Conservation (phyloP, 2,329 filamentous ascomycete genomes). For the Ceratocystis huliohia region DNA sequence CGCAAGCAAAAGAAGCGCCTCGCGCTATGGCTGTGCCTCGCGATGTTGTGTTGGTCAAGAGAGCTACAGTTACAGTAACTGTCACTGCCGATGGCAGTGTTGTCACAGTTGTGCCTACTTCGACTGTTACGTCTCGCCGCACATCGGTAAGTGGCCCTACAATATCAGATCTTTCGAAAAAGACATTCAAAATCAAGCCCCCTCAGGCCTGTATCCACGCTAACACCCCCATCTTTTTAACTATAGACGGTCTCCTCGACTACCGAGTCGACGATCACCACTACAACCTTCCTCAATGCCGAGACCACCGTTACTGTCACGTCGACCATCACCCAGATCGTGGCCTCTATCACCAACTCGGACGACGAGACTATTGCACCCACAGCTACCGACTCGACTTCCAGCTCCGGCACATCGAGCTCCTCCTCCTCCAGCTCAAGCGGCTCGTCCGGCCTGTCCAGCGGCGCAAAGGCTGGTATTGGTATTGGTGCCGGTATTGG, state of each 20-base stretch:
- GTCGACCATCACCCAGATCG: slow-evolving; percentile 27
- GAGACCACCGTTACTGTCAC: slow-evolving; percentile 31
- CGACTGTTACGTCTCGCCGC: slow-evolving; percentile 18
- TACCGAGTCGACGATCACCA: slow-evolving; percentile 24
- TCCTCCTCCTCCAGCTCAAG: slow-evolving; percentile 21
- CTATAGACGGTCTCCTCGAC: slow-evolving; percentile 23
- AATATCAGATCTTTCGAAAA: not conserved
- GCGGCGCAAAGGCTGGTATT: slow-evolving; percentile 35
- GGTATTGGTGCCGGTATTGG: slow-evolving; percentile 31
- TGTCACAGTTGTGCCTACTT: slow-evolving; percentile 24
- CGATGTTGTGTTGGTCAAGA: slow-evolving; percentile 11
- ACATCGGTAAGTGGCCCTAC: slow-evolving; percentile 10
- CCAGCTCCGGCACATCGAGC: slow-evolving; percentile 25
- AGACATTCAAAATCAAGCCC: not conserved
- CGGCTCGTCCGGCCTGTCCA: slow-evolving; percentile 28
- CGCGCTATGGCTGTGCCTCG: not conserved
- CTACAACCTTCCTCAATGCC: slow-evolving; percentile 26
- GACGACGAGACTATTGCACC: slow-evolving; percentile 29
- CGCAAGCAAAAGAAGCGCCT: slow-evolving; percentile 11
- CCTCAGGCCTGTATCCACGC: not conserved
- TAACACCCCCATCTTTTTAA: not conserved
- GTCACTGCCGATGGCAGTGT: slow-evolving; percentile 26
- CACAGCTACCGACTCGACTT: slow-evolving; percentile 24
- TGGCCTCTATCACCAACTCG: slow-evolving; percentile 26
- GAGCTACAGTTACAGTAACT: slow-evolving; percentile 26